Conservation (phyloP, 176 grass and related monocot genomes). For the Carex parvula region DNA sequence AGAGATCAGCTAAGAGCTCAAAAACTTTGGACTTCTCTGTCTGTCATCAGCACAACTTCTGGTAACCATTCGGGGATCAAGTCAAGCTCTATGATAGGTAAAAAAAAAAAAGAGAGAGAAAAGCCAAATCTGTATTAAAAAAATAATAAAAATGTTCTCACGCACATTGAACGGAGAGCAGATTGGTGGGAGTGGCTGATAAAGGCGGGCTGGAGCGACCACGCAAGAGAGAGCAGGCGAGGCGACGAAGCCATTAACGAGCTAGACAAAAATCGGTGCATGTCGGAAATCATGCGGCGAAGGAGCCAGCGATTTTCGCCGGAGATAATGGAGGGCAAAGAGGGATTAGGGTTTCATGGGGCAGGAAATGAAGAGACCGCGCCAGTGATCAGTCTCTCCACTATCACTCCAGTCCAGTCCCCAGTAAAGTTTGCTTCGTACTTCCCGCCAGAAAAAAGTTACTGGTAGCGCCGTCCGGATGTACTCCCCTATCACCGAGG, state of each 20-base stretch:
- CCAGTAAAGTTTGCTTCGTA: slow-evolving; percentile 21
- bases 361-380: background rate
- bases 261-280: slow-evolving; percentile 66
- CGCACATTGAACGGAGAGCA: slow-evolving; percentile 52
- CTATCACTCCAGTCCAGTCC: background rate
- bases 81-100: background rate
- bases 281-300: slow-evolving; percentile 17
- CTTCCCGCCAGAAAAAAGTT: slow-evolving; percentile 11
- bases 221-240: slow-evolving; percentile 54
- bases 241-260: slow-evolving; percentile 62
- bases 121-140: background rate
- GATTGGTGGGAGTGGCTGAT: slow-evolving; percentile 9
- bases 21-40: background rate
- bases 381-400: background rate
- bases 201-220: slow-evolving; percentile 48
- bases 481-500: too few species aligned
- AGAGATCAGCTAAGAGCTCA: background rate
- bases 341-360: slow-evolving; percentile 28
- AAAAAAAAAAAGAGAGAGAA: background rate
- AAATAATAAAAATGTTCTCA: background rate
- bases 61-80: background rate
- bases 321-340: background rate
- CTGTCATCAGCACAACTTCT: background rate
- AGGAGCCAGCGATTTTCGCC: background rate
- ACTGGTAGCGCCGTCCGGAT: background rate